phyloP scores from a whole-genome alignment of 495 filamentous ascomycete species.

The Neurospora pannonica region DNA sequence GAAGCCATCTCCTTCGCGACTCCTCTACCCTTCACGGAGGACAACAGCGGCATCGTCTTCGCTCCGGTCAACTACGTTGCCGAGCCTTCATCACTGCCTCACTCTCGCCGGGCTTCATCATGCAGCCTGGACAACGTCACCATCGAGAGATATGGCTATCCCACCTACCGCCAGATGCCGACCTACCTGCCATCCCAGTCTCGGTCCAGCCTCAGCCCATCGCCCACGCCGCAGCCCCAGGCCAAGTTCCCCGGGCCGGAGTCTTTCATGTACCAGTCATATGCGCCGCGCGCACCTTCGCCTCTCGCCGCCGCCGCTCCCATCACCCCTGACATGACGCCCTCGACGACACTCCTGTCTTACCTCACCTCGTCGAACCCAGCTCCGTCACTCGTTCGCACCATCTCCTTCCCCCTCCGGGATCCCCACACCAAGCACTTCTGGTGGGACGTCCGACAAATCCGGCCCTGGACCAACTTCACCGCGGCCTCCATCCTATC shows the following conservation, averaged over 20 bases:
- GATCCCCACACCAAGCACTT: conserved; percentile 70
- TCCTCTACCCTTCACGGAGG: conserved; percentile 27
- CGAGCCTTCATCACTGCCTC: conserved; percentile 31
- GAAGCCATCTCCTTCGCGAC: conserved; percentile 48
- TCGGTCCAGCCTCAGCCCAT: conserved; percentile 21
- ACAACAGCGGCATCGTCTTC: conserved; percentile 38
- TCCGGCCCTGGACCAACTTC: conserved; percentile 75
- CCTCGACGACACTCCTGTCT: conserved; percentile 62
- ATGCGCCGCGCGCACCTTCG: conserved; percentile 38
- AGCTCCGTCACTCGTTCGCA: conserved; percentile 70
- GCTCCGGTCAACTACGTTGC: conserved; percentile 58
- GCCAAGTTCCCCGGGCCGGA: conserved; percentile 27
- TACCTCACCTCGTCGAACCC: conserved; percentile 74
- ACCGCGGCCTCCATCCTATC: conserved; percentile 59
- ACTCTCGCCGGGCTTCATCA: conserved; percentile 55
- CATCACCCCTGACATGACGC: conserved; percentile 28
- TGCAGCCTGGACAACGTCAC: conserved; percentile 58
- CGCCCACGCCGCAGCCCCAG: conserved; percentile 21
- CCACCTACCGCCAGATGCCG: conserved; percentile 71
- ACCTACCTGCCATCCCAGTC: conserved; percentile 46
- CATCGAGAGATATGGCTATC: conserved; percentile 63
- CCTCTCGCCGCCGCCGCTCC: conserved; percentile 35
- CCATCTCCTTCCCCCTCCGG: conserved; percentile 58
- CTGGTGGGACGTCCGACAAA: conserved; percentile 90
- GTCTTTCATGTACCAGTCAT: conserved; percentile 36